Conservation (phyloP, 176 grass and related monocot genomes). For the Rhynchospora pubera region DNA sequence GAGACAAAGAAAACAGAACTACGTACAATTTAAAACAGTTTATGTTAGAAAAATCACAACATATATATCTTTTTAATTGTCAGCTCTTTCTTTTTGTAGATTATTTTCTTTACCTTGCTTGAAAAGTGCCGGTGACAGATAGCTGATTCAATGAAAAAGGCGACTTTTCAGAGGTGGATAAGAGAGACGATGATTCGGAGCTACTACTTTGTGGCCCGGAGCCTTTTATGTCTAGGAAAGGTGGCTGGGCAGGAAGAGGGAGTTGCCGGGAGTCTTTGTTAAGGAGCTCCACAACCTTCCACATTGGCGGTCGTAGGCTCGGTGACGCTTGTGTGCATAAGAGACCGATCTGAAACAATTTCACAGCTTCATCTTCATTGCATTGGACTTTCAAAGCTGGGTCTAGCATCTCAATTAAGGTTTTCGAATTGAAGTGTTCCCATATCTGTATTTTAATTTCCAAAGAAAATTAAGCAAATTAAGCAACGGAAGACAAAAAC, state of each 20-base stretch:
- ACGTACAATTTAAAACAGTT: background rate
- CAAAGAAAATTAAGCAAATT: no score
- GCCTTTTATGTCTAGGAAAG: slow-evolving; percentile 54
- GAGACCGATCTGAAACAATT: slow-evolving; percentile 52
- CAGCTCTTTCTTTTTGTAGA: background rate
- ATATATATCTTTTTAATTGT: background rate
- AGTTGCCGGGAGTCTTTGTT: slow-evolving; percentile 26
- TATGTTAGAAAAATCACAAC: background rate
- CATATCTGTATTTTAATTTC: slow-evolving; percentile 46
- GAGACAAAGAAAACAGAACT: background rate
- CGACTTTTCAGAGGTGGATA: slow-evolving; percentile 29
- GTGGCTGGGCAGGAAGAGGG: slow-evolving; percentile 43
- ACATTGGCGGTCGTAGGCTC: slow-evolving; percentile 54
- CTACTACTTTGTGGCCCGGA: slow-evolving; percentile 22
- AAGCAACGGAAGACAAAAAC: background rate
- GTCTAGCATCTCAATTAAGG: slow-evolving; percentile 51
- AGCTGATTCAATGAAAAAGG: slow-evolving; percentile 61
- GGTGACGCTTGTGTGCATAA: slow-evolving; percentile 54
- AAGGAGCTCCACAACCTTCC: slow-evolving; percentile 78
- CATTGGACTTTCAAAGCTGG: slow-evolving; percentile 39
- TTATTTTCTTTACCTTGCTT: slow-evolving; percentile 34
- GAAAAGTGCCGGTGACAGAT: slow-evolving; percentile 28
- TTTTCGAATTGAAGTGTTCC: slow-evolving; percentile 41
- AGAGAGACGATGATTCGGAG: slow-evolving; percentile 28
- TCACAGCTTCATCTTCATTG: slow-evolving; percentile 34